Percentiles rank a stretch among this genome's conserved stretches.
Evolutionary conservation across 805 yeast species (phyloP).

Genomic region (Priceomyces haplophilus): DNA sequence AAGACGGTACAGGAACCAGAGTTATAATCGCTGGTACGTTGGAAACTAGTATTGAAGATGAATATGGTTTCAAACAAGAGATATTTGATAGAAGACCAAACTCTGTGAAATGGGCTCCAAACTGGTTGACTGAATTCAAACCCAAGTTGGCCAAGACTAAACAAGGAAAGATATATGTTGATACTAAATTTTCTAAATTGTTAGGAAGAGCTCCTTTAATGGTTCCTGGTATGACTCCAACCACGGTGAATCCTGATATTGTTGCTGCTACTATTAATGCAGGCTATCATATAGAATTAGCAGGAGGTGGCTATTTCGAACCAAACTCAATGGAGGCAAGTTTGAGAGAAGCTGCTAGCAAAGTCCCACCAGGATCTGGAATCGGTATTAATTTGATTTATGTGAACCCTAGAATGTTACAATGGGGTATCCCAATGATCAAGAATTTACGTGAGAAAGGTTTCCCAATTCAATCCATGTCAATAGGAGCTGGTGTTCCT

Average conservation of each 20-base stretch:
- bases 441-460: constrained; percentile 85
- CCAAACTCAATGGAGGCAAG: constrained; percentile 72
- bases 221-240: constrained; percentile 99
- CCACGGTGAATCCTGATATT: constrained; percentile 91
- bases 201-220: constrained; percentile 93
- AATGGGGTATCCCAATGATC: constrained; percentile 98
- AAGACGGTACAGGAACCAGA: constrained; percentile 98
- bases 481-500: constrained; percentile 99
- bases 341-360: constrained; percentile 63
- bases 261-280: constrained; percentile 93
- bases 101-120: constrained; percentile 74
- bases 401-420: constrained; percentile 95
- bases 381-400: constrained; percentile 89
- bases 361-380: constrained; percentile 80
- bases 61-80: constrained; percentile 94
- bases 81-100: constrained; percentile 67
- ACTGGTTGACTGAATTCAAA: constrained; percentile 86
- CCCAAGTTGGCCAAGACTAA: constrained; percentile 79
- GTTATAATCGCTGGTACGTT: constrained; percentile 90
- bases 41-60: constrained; percentile 68
- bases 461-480: constrained; percentile 91
- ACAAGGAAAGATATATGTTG: constrained; percentile 75
- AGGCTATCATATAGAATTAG: constrained; percentile 96
- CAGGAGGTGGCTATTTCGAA: constrained; percentile 97
- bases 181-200: constrained; percentile 89